Evolutionary conservation across 108 stramenopile genomes (phyloP).

Genomic region (Aureococcus anophagefferens): DNA sequence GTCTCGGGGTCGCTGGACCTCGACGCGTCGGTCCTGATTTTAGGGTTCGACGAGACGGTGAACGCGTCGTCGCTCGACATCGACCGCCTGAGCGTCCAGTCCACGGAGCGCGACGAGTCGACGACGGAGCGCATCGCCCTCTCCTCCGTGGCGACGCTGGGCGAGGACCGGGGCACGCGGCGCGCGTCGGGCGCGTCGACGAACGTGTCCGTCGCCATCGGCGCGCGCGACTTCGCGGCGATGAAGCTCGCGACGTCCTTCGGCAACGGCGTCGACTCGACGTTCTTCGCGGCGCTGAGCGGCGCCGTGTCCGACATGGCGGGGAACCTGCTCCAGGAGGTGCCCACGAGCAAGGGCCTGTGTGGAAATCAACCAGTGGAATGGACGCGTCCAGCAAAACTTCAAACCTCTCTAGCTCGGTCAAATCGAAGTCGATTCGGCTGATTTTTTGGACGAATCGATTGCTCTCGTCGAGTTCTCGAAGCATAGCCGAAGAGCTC

Average conservation of each 20-base stretch:
- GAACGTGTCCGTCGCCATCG: not conserved
- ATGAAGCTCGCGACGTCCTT: not conserved
- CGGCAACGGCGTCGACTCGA: not conserved
- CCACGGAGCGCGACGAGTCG: not conserved
- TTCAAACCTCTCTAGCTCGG: too few species aligned
- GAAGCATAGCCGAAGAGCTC: too few species aligned
- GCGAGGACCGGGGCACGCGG: not conserved
- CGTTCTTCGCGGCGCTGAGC: not conserved
- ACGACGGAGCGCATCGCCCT: not conserved
- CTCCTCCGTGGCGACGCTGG: not conserved
- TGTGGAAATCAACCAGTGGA: too few species aligned
- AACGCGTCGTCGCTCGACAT: not conserved
- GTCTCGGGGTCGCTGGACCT: not conserved
- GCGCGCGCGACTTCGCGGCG: not conserved
- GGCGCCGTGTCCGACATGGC: not conserved
- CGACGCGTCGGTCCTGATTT: not conserved
- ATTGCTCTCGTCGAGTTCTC: too few species aligned
- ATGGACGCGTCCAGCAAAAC: too few species aligned
- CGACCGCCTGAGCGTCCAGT: not conserved
- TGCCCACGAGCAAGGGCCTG: not conserved
- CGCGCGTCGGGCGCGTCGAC: not conserved
- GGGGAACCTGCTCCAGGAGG: not conserved
- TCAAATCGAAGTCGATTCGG: too few species aligned
- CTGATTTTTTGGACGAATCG: too few species aligned
- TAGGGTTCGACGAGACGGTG: slow-evolving; percentile 10